A percentile compares a stretch with the other conserved stretches of the same genome.
Conservation (phyloP, 371 early-diverging fungal genomes). For the Actinomucor elegans region DNA sequence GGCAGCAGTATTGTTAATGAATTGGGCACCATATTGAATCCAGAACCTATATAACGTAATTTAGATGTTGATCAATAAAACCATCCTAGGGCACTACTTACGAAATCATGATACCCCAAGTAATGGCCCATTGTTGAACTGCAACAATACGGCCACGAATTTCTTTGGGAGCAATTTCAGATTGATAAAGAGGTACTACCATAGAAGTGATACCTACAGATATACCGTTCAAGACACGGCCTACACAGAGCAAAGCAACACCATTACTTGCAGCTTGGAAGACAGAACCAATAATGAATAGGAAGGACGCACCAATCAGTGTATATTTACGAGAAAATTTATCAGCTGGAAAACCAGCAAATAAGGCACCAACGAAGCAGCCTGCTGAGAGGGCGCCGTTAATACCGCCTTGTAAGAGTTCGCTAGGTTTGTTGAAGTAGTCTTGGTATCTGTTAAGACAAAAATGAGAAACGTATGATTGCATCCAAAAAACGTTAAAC, state of each 20-base stretch:
- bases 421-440: conserved; percentile 56
- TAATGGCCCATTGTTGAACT: conserved; percentile 81
- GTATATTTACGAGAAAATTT: conserved; percentile 41
- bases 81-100: conserved; percentile 12
- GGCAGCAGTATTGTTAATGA: conserved; percentile 33
- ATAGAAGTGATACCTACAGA: conserved; percentile 48
- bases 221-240: conserved; percentile 42
- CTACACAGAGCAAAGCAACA: conserved; percentile 37
- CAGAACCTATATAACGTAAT: conserved; percentile 11
- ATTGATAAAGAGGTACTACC: conserved; percentile 46
- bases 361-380: conserved; percentile 33
- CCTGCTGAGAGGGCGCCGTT: conserved; percentile 52
- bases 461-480: background rate
- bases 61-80: background rate
- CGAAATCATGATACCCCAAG: conserved; percentile 59
- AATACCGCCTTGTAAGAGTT: conserved; percentile 60
- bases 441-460: conserved; percentile 34
- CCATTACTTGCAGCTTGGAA: conserved; percentile 39
- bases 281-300: conserved; percentile 39
- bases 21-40: conserved; percentile 28
- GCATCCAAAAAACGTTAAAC: background rate
- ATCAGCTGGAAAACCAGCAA: conserved; percentile 51
- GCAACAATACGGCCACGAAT: conserved; percentile 56
- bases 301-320: conserved; percentile 31
- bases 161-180: conserved; percentile 73